A percentile compares a stretch with the other conserved stretches of the same genome.
These are phyloP conservation scores for Linnemannia zychae DNA, from an alignment of 192 early-diverging fungal species.

Conservation along the genomic window DNA sequence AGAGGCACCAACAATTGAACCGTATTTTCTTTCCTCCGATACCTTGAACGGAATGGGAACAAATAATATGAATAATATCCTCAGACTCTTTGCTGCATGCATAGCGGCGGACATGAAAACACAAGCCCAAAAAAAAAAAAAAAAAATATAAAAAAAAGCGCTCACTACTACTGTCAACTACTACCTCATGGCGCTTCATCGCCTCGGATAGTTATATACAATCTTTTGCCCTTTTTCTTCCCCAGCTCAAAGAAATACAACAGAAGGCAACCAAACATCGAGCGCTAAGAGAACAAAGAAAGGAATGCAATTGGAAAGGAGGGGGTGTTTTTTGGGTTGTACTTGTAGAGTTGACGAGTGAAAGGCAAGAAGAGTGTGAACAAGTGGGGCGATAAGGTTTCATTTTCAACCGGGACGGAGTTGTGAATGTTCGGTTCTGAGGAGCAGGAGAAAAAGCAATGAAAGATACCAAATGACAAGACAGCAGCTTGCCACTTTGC, in stretches of 20 bases:
- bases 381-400: slow-evolving; percentile 47
- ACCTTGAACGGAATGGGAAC: background rate
- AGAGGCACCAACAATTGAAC: background rate
- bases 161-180: background rate
- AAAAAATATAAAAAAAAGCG: no score
- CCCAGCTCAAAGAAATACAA: no score
- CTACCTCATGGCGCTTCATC: no score
- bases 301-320: background rate
- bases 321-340: no score
- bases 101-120: background rate
- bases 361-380: background rate
- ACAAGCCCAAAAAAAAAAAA: no score
- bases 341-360: no score
- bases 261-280: no score
- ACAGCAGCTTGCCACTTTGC: no score
- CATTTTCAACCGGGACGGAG: slow-evolving; percentile 20
- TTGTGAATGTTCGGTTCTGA: background rate
- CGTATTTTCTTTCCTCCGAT: slow-evolving; percentile 2
- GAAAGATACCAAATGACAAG: background rate
- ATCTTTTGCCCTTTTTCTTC: background rate
- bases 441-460: background rate
- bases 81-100: background rate
- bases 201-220: no score
- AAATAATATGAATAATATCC: background rate
- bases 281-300: background rate